Conservation (phyloP, 257 asterid species). For the Plantago major region DNA sequence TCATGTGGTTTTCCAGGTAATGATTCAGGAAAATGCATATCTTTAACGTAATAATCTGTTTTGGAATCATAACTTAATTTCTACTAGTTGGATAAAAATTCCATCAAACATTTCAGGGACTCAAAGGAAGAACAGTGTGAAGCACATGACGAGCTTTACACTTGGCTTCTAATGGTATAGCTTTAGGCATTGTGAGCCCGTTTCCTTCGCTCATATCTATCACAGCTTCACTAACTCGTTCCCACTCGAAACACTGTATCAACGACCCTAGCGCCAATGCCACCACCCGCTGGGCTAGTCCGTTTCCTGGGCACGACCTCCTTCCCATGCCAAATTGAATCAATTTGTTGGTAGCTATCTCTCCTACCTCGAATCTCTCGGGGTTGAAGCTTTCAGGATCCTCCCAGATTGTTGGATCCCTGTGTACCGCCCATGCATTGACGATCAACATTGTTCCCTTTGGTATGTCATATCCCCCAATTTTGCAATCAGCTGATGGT, state of each 20-base stretch:
- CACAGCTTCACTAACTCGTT: not conserved
- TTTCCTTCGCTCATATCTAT: conserved; percentile 16
- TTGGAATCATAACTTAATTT: not conserved
- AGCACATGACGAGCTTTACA: conserved; percentile 24
- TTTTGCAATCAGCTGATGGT: conserved; percentile 10
- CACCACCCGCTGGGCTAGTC: conserved; percentile 23
- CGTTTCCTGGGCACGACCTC: conserved; percentile 26
- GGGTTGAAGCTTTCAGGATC: conserved; percentile 22
- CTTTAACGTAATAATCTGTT: not conserved
- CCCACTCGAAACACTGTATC: conserved; percentile 20
- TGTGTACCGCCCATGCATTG: too few species aligned
- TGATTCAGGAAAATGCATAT: too few species aligned
- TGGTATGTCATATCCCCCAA: too few species aligned
- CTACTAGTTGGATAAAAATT: too few species aligned
- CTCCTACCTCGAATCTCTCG: conserved; percentile 18
- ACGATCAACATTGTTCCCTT: too few species aligned
- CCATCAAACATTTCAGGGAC: too few species aligned
- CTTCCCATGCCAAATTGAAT: conserved; percentile 27
- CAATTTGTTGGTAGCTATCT: not conserved
- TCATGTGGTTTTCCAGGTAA: too few species aligned
- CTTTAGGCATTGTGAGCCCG: conserved; percentile 29
- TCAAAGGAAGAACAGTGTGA: not conserved
- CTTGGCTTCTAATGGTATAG: conserved; percentile 27
- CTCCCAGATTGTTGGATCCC: too few species aligned
- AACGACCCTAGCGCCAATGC: conserved; percentile 20